Evolutionary conservation across 306 rosid species (phyloP).

Genomic region (Abrus precatorius): DNA sequence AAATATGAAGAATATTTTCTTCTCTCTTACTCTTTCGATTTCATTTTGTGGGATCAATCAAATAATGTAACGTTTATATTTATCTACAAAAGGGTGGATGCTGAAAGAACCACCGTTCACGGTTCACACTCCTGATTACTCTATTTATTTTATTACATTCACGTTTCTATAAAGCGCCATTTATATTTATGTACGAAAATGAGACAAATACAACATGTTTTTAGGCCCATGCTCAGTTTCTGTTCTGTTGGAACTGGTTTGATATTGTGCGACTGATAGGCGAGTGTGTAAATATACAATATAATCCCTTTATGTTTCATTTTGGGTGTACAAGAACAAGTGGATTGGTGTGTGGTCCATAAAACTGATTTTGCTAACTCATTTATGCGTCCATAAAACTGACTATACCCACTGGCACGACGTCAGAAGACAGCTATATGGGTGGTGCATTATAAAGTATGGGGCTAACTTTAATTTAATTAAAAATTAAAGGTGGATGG

Average conservation of each 20-base stretch:
- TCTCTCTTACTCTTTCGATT: constrained; percentile 17
- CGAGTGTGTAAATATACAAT: not conserved
- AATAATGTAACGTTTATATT: not conserved
- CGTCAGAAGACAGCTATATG: not conserved
- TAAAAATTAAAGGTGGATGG: not conserved
- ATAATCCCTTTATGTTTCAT: not conserved
- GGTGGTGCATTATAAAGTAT: constrained; percentile 10
- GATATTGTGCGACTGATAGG: not conserved
- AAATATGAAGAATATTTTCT: constrained; percentile 1
- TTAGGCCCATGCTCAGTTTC: not conserved
- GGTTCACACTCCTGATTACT: too few species aligned
- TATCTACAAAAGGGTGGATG: not conserved
- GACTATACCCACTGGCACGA: not conserved
- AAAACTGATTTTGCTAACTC: not conserved
- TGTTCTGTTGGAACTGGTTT: constrained; percentile 27
- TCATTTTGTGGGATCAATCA: not conserved
- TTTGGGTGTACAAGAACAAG: not conserved
- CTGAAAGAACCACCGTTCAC: constrained; percentile 22
- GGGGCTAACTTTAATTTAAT: not conserved
- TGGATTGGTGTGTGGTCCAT: not conserved
- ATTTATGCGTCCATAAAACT: not conserved
- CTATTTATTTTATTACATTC: too few species aligned
- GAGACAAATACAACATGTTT: not conserved
- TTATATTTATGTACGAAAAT: not conserved
- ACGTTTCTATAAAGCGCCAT: not conserved